Percentiles rank a stretch among this genome's conserved stretches.
phyloP scores from a whole-genome alignment of 176 grass and related monocot species.

The sorghum (Sorghum bicolor) region Sorghum_bicolor_NCBIv3 NC_012877.2:15836501-15837000 shows the following conservation, averaged over 20 bases:
- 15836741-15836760: slow-evolving; percentile 15
- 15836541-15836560: neutral
- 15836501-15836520: neutral
- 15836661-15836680: slow-evolving; percentile 81
- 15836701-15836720: slow-evolving; percentile 36
- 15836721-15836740: neutral
- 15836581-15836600: neutral
- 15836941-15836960: slow-evolving; percentile 50
- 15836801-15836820: slow-evolving; percentile 64
- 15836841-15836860: slow-evolving; percentile 97
- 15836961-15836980: slow-evolving; percentile 33
- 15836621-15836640: slow-evolving; percentile 80
- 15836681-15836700: slow-evolving; percentile 64
- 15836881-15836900: slow-evolving; percentile 77
- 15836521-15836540: neutral
- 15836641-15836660: slow-evolving; percentile 80
- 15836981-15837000: slow-evolving; percentile 7
- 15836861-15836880: slow-evolving; percentile 92
- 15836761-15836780: slow-evolving; percentile 70
- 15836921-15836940: slow-evolving; percentile 47
- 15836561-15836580: neutral
- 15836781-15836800: slow-evolving; percentile 62
- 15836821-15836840: slow-evolving; percentile 63
- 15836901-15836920: slow-evolving; percentile 65
- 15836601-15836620: slow-evolving; percentile 2